These are phyloP conservation scores for Pyricularia pennisetigena DNA, from an alignment of 2,329 filamentous ascomycete genomes.

Conservation along the genomic window DNA sequence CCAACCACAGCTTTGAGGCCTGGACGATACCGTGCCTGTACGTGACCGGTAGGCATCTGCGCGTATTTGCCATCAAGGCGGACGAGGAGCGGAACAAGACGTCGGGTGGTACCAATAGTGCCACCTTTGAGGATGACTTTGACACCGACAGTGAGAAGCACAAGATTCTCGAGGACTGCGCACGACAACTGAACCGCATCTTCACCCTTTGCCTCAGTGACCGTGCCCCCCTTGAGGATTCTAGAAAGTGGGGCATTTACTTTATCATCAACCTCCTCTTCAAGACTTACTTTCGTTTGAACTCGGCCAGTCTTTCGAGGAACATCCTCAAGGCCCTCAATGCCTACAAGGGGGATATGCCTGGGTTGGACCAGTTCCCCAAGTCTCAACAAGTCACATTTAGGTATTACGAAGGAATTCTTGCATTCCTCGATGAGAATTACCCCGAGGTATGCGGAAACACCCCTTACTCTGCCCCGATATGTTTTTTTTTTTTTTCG, in stretches of 20 bases:
- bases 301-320: conserved; percentile 79
- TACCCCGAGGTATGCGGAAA: conserved; percentile 55
- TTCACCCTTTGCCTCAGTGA: conserved; percentile 87
- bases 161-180: conserved; percentile 82
- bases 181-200: conserved; percentile 81
- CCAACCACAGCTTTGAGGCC: conserved; percentile 63
- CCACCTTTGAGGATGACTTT: conserved; percentile 68
- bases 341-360: conserved; percentile 72
- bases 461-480: neutral
- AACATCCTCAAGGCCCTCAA: conserved; percentile 79
- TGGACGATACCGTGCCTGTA: conserved; percentile 95
- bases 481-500: too few species aligned
- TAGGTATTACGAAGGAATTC: conserved; percentile 89
- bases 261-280: conserved; percentile 90
- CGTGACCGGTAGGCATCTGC: conserved; percentile 73
- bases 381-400: conserved; percentile 90
- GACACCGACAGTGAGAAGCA: conserved; percentile 67
- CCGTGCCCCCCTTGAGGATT: conserved; percentile 59
- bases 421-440: conserved; percentile 91
- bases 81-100: conserved; percentile 54
- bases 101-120: conserved; percentile 25
- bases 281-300: conserved; percentile 97
- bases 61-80: conserved; percentile 82
- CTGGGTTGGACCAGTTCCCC: conserved; percentile 68
- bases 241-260: conserved; percentile 96